phyloP scores from a whole-genome alignment of 192 early-diverging fungal species.

The Rhizoclosmatium sp. region DNA sequence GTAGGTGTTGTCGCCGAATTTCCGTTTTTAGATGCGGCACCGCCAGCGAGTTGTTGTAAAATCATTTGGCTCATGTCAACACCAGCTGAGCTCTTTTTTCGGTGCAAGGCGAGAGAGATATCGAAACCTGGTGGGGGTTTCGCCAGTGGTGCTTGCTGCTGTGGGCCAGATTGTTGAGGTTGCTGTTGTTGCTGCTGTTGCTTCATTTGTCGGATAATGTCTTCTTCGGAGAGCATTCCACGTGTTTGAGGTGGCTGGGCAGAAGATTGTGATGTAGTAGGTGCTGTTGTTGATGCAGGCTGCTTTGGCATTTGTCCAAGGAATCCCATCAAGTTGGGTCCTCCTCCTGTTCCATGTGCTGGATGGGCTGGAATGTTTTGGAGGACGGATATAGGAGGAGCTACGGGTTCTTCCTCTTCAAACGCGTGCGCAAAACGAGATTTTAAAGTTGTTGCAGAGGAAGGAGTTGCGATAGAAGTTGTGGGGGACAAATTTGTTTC shows the following conservation, averaged over 20 bases:
- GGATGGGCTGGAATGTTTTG: background rate
- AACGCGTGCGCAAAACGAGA: constrained; percentile 11
- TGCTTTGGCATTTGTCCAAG: constrained; percentile 16
- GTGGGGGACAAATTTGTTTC: background rate
- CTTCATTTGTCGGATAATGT: constrained; percentile 23
- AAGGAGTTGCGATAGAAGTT: background rate
- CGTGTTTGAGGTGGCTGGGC: background rate
- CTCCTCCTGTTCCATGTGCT: background rate
- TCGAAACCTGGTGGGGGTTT: background rate
- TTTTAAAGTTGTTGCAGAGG: background rate
- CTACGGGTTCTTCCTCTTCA: background rate
- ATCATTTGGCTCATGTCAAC: constrained; percentile 22
- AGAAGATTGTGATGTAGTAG: too few relatives aligned
- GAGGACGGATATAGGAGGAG: background rate
- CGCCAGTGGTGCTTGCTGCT: background rate
- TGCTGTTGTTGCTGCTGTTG: constrained; percentile 22
- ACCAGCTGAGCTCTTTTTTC: background rate
- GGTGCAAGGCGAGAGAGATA: background rate
- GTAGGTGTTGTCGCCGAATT: background rate
- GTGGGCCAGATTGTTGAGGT: background rate
- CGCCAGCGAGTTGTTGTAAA: constrained; percentile 24
- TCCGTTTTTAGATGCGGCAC: background rate
- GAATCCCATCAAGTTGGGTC: constrained; percentile 19
- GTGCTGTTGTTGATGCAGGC: background rate
- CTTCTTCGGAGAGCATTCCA: constrained; percentile 17